Evolutionary conservation across 805 yeast genomes (phyloP).

Genomic region (Geotrichum ghanense): DNA sequence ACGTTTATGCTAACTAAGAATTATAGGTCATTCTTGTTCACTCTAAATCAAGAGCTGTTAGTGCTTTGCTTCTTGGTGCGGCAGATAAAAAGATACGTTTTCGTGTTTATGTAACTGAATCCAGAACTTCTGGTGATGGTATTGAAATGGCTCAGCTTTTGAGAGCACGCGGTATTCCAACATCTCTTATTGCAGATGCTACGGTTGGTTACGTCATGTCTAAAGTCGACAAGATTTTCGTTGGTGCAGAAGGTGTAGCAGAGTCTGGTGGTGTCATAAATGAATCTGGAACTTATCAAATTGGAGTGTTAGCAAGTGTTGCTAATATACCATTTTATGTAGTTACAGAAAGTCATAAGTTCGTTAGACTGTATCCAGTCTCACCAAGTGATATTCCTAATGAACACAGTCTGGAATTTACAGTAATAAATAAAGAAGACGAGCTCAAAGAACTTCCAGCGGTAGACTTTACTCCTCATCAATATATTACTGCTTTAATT

Average conservation of each 20-base stretch:
- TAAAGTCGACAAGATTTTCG: slow-evolving; percentile 83
- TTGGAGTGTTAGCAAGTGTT: slow-evolving; percentile 82
- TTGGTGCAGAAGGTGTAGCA: slow-evolving; percentile 99
- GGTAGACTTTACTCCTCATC: slow-evolving; percentile 92
- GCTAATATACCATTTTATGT: slow-evolving; percentile 91
- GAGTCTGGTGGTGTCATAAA: slow-evolving; percentile 98
- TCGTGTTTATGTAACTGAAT: slow-evolving; percentile 85
- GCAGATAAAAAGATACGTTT: slow-evolving; percentile 70
- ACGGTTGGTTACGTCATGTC: slow-evolving; percentile 90
- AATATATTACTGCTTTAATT: slow-evolving; percentile 86
- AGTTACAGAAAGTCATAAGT: slow-evolving; percentile 89
- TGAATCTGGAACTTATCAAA: slow-evolving; percentile 83
- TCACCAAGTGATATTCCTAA: slow-evolving; percentile 85
- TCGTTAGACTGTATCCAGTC: slow-evolving; percentile 90
- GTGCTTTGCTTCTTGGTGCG: slow-evolving; percentile 63
- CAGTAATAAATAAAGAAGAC: slow-evolving; percentile 19
- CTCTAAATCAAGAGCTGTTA: slow-evolving; percentile 85
- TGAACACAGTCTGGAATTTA: slow-evolving; percentile 38
- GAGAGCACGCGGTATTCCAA: slow-evolving; percentile 69
- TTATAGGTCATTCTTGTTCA: slow-evolving; percentile 54
- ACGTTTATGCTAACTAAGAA: not conserved
- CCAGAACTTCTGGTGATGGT: slow-evolving; percentile 76
- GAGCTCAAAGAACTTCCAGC: slow-evolving; percentile 39
- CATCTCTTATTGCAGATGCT: slow-evolving; percentile 76
- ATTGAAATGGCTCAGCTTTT: slow-evolving; percentile 57